Conservation (phyloP, 2,329 filamentous ascomycete genomes). For the Fusarium incarnatum region DNA sequence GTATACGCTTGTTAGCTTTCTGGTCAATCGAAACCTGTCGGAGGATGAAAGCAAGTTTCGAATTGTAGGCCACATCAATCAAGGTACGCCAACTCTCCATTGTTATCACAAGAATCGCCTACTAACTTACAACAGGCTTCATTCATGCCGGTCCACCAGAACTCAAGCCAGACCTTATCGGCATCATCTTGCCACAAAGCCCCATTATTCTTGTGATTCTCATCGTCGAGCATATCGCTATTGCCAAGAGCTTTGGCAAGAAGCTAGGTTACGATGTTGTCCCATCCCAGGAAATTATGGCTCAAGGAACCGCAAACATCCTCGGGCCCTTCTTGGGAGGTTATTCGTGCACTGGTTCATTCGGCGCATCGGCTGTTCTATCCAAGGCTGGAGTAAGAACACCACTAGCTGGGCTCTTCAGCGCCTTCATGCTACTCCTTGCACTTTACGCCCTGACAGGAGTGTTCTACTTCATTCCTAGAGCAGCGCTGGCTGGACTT, state of each 20-base stretch:
- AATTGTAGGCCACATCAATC: constrained; percentile 74
- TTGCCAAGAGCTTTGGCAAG: constrained; percentile 84
- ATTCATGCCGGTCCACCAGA: constrained; percentile 58
- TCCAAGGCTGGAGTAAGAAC: constrained; percentile 86
- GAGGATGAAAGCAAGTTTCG: constrained; percentile 65
- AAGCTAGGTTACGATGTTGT: constrained; percentile 83
- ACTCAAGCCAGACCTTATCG: constrained; percentile 67
- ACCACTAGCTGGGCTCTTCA: constrained; percentile 82
- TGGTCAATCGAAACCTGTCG: constrained; percentile 68
- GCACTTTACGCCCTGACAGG: constrained; percentile 82
- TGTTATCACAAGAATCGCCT: neutral
- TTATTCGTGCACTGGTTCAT: constrained; percentile 60
- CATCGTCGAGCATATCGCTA: constrained; percentile 85
- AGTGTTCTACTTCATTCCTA: constrained; percentile 86
- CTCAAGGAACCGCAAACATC: constrained; percentile 80
- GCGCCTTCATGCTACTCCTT: constrained; percentile 78
- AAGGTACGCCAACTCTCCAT: constrained; percentile 56
- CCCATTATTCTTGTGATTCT: constrained; percentile 81
- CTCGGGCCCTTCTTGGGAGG: constrained; percentile 79
- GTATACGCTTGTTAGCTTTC: constrained; percentile 78
- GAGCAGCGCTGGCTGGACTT: constrained; percentile 75
- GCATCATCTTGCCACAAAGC: constrained; percentile 68
- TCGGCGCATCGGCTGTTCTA: constrained; percentile 80
- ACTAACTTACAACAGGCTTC: constrained; percentile 28
- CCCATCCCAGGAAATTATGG: constrained; percentile 82